Conservation (phyloP, 352 stramenopile species). For the Elongisporangium anandrum region DNA sequence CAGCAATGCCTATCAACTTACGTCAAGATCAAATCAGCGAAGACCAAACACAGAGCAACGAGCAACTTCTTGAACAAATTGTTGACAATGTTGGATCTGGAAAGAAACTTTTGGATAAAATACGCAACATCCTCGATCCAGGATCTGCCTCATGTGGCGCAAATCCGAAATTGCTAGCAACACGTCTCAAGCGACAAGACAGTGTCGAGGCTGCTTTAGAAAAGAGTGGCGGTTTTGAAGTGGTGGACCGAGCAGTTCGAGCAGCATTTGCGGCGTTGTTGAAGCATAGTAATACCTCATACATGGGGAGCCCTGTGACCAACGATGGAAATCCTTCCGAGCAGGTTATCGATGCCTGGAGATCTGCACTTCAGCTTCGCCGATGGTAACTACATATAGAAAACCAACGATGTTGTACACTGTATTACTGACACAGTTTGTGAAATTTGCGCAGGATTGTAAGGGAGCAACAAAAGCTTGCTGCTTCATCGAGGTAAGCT, state of each 20-base stretch:
- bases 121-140: constrained; percentile 66
- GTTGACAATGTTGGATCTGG: constrained; percentile 64
- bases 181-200: constrained; percentile 70
- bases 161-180: constrained; percentile 63
- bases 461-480: constrained; percentile 82
- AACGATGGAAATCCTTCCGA: constrained; percentile 60
- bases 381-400: constrained; percentile 45
- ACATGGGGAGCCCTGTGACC: constrained; percentile 58
- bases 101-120: constrained; percentile 79
- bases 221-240: constrained; percentile 80
- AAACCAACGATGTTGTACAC: too few relatives aligned
- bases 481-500: constrained; percentile 46
- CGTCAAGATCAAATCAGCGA: not conserved
- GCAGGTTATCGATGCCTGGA: constrained; percentile 65
- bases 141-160: constrained; percentile 18
- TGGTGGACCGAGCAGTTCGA: constrained; percentile 76
- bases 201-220: constrained; percentile 81
- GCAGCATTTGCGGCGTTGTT: constrained; percentile 74
- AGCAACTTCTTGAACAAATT: constrained; percentile 64
- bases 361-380: constrained; percentile 70
- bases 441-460: constrained; percentile 58
- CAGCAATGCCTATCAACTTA: not conserved
- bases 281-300: constrained; percentile 78
- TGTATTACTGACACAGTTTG: not conserved
- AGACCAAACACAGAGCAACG: constrained; percentile 29